These are phyloP conservation scores for Rhynchosporium secalis DNA, from an alignment of 2,329 filamentous ascomycete genomes.

Conservation along the genomic window DNA sequence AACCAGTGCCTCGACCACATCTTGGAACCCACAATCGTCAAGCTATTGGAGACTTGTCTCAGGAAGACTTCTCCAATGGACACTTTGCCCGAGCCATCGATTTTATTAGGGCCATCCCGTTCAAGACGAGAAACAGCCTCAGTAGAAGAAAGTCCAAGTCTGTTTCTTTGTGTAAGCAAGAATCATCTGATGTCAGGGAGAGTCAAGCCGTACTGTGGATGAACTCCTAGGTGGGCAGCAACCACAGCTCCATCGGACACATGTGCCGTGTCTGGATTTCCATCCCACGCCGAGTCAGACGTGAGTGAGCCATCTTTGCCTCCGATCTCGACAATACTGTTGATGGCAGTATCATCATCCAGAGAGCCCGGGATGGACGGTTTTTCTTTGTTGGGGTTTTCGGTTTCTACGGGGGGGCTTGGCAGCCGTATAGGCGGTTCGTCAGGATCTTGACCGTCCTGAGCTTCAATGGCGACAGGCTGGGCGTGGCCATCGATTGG, in stretches of 20 bases:
- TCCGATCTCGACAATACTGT: slow-evolving; percentile 13
- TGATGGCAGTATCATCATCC: slow-evolving; percentile 5
- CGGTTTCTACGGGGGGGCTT: slow-evolving; percentile 6
- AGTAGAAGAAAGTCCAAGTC: slow-evolving; percentile 61
- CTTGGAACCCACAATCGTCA: slow-evolving; percentile 58
- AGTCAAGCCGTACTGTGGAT: slow-evolving; percentile 22
- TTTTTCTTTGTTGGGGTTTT: slow-evolving; percentile 15
- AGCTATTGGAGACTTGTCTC: slow-evolving; percentile 74
- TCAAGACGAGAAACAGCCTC: slow-evolving; percentile 66
- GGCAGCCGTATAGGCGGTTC: slow-evolving; percentile 27
- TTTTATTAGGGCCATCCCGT: slow-evolving; percentile 68
- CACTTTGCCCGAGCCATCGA: slow-evolving; percentile 69
- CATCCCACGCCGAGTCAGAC: slow-evolving; percentile 17
- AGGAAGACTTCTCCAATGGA: slow-evolving; percentile 75
- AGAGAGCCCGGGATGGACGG: slow-evolving; percentile 4
- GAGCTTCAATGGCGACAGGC: slow-evolving; percentile 25
- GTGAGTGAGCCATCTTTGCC: slow-evolving; percentile 20
- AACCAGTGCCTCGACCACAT: slow-evolving; percentile 7
- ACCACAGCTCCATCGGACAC: slow-evolving; percentile 38
- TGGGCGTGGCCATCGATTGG: slow-evolving; percentile 26
- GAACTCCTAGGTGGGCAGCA: slow-evolving; percentile 24
- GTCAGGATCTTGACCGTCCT: slow-evolving; percentile 24
- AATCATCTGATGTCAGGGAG: too few species aligned
- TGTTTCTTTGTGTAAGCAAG: slow-evolving; percentile 28
- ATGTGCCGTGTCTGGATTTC: slow-evolving; percentile 38